Evolutionary conservation across 768 basidiomycete genomes (phyloP).

Genomic region (Suillus lakei): DNA sequence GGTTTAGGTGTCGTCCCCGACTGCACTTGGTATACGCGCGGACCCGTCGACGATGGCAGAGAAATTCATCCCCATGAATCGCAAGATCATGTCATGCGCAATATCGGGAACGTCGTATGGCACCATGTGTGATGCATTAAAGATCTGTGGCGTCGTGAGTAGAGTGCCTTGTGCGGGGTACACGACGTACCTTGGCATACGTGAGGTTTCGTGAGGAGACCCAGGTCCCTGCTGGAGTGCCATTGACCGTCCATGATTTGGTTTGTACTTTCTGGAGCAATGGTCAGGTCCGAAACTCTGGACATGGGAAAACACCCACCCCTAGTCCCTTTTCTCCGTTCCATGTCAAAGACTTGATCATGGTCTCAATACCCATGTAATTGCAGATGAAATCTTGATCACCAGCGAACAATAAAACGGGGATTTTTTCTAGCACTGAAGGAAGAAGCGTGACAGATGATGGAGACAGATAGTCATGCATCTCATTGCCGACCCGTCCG

Average conservation of each 20-base stretch:
- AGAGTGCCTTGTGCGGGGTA: background rate
- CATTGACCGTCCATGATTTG: conserved; percentile 77
- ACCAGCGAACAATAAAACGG: conserved; percentile 90
- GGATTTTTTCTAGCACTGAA: conserved; percentile 74
- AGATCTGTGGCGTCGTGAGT: conserved; percentile 56
- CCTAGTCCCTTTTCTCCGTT: conserved; percentile 83
- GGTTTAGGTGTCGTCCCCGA: conserved; percentile 80
- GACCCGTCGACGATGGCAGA: conserved; percentile 79
- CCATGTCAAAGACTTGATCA: conserved; percentile 87
- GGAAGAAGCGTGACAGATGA: conserved; percentile 83
- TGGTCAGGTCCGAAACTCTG: conserved; percentile 4
- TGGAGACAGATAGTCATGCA: conserved; percentile 58
- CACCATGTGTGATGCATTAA: conserved; percentile 96
- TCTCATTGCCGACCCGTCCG: conserved; percentile 61
- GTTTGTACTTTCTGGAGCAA: conserved; percentile 62
- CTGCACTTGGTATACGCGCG: conserved; percentile 77
- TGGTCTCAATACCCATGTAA: conserved; percentile 86
- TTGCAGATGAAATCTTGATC: conserved; percentile 98
- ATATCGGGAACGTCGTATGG: conserved; percentile 85
- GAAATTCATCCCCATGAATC: conserved; percentile 95
- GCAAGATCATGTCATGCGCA: conserved; percentile 97
- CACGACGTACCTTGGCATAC: conserved; percentile 75
- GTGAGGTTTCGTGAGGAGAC: conserved; percentile 87
- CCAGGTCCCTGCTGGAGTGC: conserved; percentile 87
- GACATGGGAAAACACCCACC: conserved; percentile 50